Base-by-base conservation (phyloP, 306 rosid genomes). In the Calophaca sinica region DNA sequence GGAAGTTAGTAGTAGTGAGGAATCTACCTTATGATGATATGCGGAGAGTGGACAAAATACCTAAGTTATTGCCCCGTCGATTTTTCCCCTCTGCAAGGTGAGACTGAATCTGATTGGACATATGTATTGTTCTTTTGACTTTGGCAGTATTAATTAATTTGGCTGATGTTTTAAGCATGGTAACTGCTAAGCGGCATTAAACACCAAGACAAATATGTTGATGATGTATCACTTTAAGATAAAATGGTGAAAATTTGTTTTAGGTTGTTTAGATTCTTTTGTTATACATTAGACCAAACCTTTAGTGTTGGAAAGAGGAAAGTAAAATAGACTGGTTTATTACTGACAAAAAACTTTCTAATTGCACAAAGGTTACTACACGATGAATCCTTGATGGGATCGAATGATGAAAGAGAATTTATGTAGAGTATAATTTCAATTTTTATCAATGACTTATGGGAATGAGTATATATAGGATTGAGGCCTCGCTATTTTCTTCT, bases 31-130 rank as follows among this genome's bases (percentile, higher is more conserved):
- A 82, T 81, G 76, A 87, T 77, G 99, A 94, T 80, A 88, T 91
- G 99, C 87, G 97, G 70, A 82, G 96, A 77, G 97, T 90, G 55
- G 99, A 97, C 9, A 94, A 94, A 84, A 90, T 94, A 84, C 99
- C 99, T 3, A 94, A 94, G 82, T 82, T 94, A 83, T 78, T 94
- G 87, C 88, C 98, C 2, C 98, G 91, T 81, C 87, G 97, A 49
- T 96, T 94, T 82, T 94, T 94, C 70, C 98, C 98, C 48, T 86
- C 89, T 73, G 97, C 98, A 11, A 91, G 98, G 97, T 94, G 83
- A 89, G 90, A 79, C 68, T 50, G 12, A 35, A 68, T 69, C 73
- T 63, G 49, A 32, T 60, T 62, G 20, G 61, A n/a, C n/a, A 10
- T 42, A 4, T 42, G 28, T 10, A 14, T 7, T 15, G 3, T 48